Evolutionary conservation across 2,329 filamentous ascomycete species (phyloP), one percentile per base, ranked within the genome.

Genomic region (Colletotrichum coccodes): DNA sequence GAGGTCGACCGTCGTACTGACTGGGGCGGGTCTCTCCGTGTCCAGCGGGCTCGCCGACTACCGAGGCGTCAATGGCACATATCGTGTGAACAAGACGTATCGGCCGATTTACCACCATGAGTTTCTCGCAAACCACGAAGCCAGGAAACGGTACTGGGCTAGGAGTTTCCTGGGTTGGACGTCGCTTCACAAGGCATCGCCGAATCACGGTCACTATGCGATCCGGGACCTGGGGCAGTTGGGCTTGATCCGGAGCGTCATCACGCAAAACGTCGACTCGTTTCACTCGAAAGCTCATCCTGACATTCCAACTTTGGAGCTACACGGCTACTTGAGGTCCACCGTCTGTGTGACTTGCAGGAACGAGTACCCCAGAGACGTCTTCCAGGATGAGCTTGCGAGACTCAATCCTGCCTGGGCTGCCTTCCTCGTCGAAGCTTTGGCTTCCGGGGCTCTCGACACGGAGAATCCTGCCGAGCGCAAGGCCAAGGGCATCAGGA

Each of bases 191-290:
- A 91, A 89, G 70, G 93, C 94, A n/a, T 84, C 83, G 66, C 95
- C 95, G 14, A 98, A 98, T 76, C 82, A 84, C 3, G 91, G 90
- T 2, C 96, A 99, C 81, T 86, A 88, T 77, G 94, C 95, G 2
- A 88, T 98, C 64, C 86, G 88, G 60, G 86, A 91, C 71, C 83
- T 98, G 40, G 92, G 89, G 3, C 80, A 86, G 5, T 82, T 96
- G 72, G 95, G 94, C 3, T 81, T 94, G 57, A 84, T 98, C 47
- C 88, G 87, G 65, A 89, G 84, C 60, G 93, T 98, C 68, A 90
- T 99, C 73, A 98, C 96, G 46, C 96, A 99, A 78, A 98, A 98
- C 77, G 96, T 99, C 59, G 96, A 99, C 81, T 97, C 94, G 3
- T 97, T 99, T 78, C 96, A 99, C 79, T 85, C 87, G 3, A 82